Evolutionary conservation across 2,329 filamentous ascomycete species (phyloP).

Genomic region (Paraconiothyrium brasiliense): DNA sequence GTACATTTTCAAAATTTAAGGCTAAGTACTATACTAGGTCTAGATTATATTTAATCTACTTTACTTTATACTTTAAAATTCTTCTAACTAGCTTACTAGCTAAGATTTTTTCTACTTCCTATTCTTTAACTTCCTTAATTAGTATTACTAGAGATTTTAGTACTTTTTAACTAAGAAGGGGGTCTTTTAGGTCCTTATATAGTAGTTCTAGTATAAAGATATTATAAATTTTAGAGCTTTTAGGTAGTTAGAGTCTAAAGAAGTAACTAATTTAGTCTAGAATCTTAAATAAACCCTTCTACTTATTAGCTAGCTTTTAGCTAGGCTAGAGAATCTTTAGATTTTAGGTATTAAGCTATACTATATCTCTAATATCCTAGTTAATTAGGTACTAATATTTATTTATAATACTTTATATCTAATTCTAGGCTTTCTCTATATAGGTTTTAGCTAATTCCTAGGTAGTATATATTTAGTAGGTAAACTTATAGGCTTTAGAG

Average conservation of each 20-base stretch:
- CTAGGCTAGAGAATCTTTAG: not conserved
- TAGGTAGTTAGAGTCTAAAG: not conserved
- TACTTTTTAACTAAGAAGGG: not conserved
- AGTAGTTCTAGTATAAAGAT: not conserved
- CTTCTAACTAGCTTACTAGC: not conserved
- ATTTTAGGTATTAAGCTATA: not conserved
- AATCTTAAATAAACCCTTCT: not conserved
- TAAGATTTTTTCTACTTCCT: not conserved
- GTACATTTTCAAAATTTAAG: not conserved
- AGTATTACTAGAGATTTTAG: not conserved
- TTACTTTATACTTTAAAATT: not conserved
- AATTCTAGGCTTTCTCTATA: not conserved
- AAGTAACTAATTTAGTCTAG: not conserved
- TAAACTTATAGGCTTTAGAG: not conserved
- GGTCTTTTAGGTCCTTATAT: not conserved
- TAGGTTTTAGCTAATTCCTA: not conserved
- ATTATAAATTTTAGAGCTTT: not conserved
- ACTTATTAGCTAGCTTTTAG: not conserved
- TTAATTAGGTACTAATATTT: not conserved
- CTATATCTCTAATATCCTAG: not conserved
- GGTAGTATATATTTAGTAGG: not conserved
- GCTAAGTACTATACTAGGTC: not conserved
- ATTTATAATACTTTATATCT: not conserved
- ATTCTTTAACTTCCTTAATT: not conserved
- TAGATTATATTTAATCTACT: not conserved